These are phyloP conservation scores for Neckera pumila DNA, from an alignment of 225 moss, liverwort and hornwort species.

Conservation along the genomic window DNA sequence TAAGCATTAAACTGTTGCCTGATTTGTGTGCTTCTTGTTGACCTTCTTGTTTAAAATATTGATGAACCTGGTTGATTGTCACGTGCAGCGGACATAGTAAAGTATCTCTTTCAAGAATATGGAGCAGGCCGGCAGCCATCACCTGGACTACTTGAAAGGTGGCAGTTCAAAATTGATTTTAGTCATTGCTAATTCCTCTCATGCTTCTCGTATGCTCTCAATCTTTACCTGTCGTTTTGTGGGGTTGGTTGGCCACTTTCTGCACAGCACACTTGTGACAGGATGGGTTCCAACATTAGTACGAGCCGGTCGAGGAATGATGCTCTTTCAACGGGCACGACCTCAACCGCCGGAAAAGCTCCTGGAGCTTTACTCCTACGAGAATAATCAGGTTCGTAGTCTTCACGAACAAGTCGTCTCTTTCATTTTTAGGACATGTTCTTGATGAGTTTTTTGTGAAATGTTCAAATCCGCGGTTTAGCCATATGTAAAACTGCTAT, in stretches of 20 bases:
- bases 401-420: not conserved
- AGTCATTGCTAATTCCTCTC: not conserved
- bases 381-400: conserved; percentile 80
- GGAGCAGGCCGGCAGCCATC: conserved; percentile 75
- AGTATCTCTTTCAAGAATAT: conserved; percentile 77
- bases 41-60: not conserved
- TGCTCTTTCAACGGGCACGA: conserved; percentile 58
- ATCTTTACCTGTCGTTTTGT: not conserved
- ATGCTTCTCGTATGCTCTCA: not conserved
- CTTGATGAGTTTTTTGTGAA: not conserved
- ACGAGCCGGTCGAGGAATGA: conserved; percentile 89
- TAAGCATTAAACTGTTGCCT: conserved; percentile 23
- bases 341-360: conserved; percentile 38
- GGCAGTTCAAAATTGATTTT: not conserved
- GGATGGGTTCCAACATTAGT: conserved; percentile 93
- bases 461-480: not conserved
- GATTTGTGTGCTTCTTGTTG: not conserved
- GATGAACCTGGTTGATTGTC: not conserved
- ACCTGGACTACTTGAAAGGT: conserved; percentile 80
- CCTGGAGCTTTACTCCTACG: conserved; percentile 84
- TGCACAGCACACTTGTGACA: conserved; percentile 76
- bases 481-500: not conserved
- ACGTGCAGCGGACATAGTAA: conserved; percentile 86
- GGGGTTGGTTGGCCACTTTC: not conserved
- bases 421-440: not conserved